A percentile compares a stretch with the other conserved stretches of the same genome.
Evolutionary conservation across 2,329 filamentous ascomycete genomes (phyloP).

Genomic region (Fusarium sp.): DNA sequence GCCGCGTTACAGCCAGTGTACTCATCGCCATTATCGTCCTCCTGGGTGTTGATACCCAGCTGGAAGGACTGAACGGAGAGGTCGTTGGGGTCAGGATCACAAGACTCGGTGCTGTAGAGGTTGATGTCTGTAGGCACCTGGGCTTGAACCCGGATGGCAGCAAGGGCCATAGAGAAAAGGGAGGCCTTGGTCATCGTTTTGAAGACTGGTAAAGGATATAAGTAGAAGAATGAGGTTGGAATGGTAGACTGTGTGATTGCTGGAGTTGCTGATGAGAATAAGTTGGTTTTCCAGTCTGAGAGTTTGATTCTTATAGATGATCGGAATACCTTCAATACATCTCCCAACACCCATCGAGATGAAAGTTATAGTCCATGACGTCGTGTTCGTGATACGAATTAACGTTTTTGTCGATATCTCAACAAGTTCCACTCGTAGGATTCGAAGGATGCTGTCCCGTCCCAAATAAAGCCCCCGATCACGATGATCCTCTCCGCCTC

Average conservation of each 20-base stretch:
- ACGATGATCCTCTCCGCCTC: background rate
- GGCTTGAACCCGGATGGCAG: slow-evolving; percentile 2
- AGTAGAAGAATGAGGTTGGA: background rate
- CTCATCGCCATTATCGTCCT: background rate
- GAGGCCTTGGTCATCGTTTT: slow-evolving; percentile 4
- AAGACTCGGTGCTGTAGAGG: background rate
- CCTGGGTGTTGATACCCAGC: background rate
- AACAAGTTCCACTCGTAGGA: background rate
- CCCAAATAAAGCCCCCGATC: background rate
- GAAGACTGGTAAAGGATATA: background rate
- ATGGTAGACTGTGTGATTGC: background rate
- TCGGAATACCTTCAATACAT: rapidly evolving
- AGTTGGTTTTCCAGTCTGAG: background rate
- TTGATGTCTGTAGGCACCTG: background rate
- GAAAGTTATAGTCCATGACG: background rate
- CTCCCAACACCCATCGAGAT: background rate
- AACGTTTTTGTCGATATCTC: background rate
- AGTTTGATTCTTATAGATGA: background rate
- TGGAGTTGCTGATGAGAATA: background rate
- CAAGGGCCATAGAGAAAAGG: background rate
- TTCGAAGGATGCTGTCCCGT: background rate
- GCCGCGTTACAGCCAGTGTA: background rate
- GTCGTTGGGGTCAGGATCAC: slow-evolving; percentile 3
- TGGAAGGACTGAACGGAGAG: background rate
- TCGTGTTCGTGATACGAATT: background rate